These are phyloP conservation scores for Protostelium mycophagum DNA, from an alignment of 78 protist genomes.

Conservation along the genomic window DNA sequence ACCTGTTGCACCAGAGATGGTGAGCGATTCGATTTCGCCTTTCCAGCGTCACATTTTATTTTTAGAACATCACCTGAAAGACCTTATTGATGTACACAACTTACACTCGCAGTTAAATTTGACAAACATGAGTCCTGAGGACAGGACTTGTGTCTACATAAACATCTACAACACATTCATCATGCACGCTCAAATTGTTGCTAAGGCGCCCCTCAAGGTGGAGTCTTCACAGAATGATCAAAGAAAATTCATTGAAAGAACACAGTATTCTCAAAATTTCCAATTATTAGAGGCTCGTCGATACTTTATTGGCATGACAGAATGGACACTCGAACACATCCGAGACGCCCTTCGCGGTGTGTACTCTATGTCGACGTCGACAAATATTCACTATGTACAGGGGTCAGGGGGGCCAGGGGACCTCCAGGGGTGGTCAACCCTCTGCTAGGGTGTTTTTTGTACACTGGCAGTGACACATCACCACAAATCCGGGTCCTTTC, in stretches of 20 bases:
- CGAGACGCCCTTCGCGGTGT: background rate
- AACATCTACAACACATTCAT: background rate
- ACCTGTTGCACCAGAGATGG: background rate
- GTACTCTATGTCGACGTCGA: too few relatives aligned
- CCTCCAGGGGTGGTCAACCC: background rate
- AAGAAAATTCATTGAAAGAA: too few relatives aligned
- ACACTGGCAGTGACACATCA: background rate
- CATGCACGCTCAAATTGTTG: too few relatives aligned
- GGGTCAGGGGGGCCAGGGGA: background rate
- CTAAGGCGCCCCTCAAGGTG: too few relatives aligned
- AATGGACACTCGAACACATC: background rate
- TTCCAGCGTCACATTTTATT: too few relatives aligned
- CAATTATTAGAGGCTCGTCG: background rate
- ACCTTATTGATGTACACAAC: background rate
- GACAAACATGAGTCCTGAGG: background rate
- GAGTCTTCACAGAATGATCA: background rate
- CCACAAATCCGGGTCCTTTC: background rate
- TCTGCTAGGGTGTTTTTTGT: background rate
- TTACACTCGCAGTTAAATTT: background rate
- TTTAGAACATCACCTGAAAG: too few relatives aligned
- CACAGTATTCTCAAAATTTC: background rate
- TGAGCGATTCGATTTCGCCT: constrained; percentile 1
- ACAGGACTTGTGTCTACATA: background rate
- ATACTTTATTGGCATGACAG: background rate
- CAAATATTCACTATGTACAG: too few relatives aligned